Evolutionary conservation across 2,329 filamentous ascomycete species (phyloP), one percentile per base, ranked within the genome.

Genomic region (Dothideomycetes sp.): DNA sequence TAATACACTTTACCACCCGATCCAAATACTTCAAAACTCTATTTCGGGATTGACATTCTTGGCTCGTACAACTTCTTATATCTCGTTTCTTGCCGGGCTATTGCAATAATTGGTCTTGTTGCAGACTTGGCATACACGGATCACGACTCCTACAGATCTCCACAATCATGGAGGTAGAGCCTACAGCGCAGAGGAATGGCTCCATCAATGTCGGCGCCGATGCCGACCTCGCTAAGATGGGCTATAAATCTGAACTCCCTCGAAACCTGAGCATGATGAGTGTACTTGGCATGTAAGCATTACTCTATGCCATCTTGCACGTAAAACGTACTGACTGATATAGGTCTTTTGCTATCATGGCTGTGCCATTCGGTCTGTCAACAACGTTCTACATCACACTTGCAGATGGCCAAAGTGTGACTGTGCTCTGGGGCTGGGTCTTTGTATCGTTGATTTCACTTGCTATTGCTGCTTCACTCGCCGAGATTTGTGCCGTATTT

Each of bases 271-370:
- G 73, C 54, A 83, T 83, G 77, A 58, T 83, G 51, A 79, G 75
- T 52, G 75, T 84, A 19, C 63, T 84, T 33, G 80, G 80, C 37
- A 52, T 79, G 60, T 41, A 24, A 18, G 38, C 31, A 12, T 12
- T 11, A 8, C 70, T 55, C 45, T 17, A 29, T 30, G 27, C 19
- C 12, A 19, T 31, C 34, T 36, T 15, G 11, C 14, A 22, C 9
- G 30, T 33, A 27, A 30, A 5, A n/a, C 30, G 37, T 9, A 15
- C 46, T 45, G 46, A 67, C 4, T 5, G 5, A 22, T 32, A 4
- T 14, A 41, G 39, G 3, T 81, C 77, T 33, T 84, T 84, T 53
- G 80, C 79, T 37, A 84, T 85, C 57, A 84, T 84, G 77, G 79
- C 79, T 9, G 77, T 78, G 9, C 77, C 77, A 1, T 81, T 78